Conservation (phyloP, 306 rosid genomes). For the Begonia peltatifolia region DNA sequence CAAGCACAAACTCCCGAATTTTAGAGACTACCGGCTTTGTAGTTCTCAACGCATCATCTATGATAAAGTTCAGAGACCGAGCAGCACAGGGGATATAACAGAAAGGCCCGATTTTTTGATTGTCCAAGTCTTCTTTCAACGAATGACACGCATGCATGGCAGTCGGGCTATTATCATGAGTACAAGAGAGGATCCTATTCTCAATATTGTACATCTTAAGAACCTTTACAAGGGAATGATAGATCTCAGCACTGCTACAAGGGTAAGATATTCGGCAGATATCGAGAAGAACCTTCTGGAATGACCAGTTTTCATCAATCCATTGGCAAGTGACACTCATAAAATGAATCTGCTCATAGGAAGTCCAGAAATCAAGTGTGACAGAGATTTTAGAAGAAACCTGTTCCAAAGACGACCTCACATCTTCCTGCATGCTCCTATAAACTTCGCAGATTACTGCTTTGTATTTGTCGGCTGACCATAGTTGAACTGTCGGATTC, state of each 20-base stretch:
- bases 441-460: slow-evolving; percentile 59
- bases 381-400: slow-evolving; percentile 71
- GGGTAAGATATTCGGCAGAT: slow-evolving; percentile 75
- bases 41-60: slow-evolving; percentile 73
- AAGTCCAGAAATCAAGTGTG: slow-evolving; percentile 85
- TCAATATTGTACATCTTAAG: slow-evolving; percentile 75
- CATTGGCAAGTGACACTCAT: slow-evolving; percentile 91
- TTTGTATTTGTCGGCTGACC: slow-evolving; percentile 64
- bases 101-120: slow-evolving; percentile 69
- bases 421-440: slow-evolving; percentile 79
- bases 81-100: slow-evolving; percentile 92
- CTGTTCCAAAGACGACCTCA: slow-evolving; percentile 51
- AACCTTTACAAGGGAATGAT: slow-evolving; percentile 48
- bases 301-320: slow-evolving; percentile 87
- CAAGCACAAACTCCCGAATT: slow-evolving; percentile 69
- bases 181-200: slow-evolving; percentile 68
- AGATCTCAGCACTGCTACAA: slow-evolving; percentile 59
- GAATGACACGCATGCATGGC: slow-evolving; percentile 68
- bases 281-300: slow-evolving; percentile 75
- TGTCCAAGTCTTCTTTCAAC: slow-evolving; percentile 58
- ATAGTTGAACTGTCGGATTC: slow-evolving; percentile 70
- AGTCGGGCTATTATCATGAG: slow-evolving; percentile 71
- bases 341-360: slow-evolving; percentile 61
- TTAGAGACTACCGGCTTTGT: slow-evolving; percentile 46
- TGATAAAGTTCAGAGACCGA: slow-evolving; percentile 65